phyloP scores from a whole-genome alignment of 352 stramenopile genomes.

The Hyaloperonospora brassicae region DNA sequence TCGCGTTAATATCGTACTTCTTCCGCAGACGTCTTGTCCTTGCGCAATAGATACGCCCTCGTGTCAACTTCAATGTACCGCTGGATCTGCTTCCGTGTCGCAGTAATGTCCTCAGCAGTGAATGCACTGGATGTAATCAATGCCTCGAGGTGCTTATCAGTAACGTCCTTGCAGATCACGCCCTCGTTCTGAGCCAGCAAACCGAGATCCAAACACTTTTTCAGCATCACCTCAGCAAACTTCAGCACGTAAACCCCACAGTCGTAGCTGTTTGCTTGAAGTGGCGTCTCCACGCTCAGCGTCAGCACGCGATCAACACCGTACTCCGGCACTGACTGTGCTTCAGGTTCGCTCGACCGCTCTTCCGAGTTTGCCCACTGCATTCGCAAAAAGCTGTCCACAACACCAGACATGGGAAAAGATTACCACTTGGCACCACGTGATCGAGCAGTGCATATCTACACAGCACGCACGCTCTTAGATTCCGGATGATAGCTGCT shows the following conservation, averaged over 20 bases:
- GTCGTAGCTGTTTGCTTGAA: slow-evolving; percentile 58
- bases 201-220: slow-evolving; percentile 26
- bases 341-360: slow-evolving; percentile 4
- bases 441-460: neutral
- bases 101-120: slow-evolving; percentile 31
- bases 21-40: slow-evolving; percentile 12
- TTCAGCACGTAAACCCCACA: slow-evolving; percentile 64
- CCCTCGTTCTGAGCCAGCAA: slow-evolving; percentile 22
- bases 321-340: slow-evolving; percentile 21
- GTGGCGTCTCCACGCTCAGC: slow-evolving; percentile 34
- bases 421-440: neutral
- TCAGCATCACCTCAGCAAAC: slow-evolving; percentile 49
- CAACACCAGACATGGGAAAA: slow-evolving; percentile 1
- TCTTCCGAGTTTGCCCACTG: slow-evolving; percentile 38
- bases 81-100: slow-evolving; percentile 27
- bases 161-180: slow-evolving; percentile 32
- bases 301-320: slow-evolving; percentile 27
- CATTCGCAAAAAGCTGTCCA: slow-evolving; percentile 37
- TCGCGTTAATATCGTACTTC: slow-evolving; percentile 1
- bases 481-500: slow-evolving; percentile 42
- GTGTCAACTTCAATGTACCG: slow-evolving; percentile 30
- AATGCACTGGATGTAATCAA: slow-evolving; percentile 39
- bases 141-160: slow-evolving; percentile 30
- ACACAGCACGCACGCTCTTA: slow-evolving; percentile 38
- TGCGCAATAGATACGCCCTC: slow-evolving; percentile 19